Evolutionary conservation across 495 filamentous ascomycete species (phyloP).

Genomic region (Penicillium macrosclerotiorum): DNA sequence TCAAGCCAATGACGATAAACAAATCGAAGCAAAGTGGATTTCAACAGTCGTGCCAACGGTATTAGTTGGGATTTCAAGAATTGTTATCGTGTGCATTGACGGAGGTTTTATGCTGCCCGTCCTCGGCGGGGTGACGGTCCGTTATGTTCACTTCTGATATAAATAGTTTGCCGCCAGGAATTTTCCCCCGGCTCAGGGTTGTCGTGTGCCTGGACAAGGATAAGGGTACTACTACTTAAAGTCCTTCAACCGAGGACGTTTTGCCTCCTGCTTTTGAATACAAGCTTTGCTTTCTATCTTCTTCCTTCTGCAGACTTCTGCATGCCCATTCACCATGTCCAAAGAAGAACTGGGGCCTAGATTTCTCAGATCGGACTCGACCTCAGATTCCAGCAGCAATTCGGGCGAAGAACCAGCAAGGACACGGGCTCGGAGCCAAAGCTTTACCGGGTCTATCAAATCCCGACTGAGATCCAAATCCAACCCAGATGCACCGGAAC

Average conservation of each 20-base stretch:
- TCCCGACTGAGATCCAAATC: conserved; percentile 16
- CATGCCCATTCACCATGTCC: conserved; percentile 4
- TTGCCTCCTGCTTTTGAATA: background rate
- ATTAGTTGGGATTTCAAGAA: conserved; percentile 5
- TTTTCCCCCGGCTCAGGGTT: background rate
- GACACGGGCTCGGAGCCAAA: conserved; percentile 1
- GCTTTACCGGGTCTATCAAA: conserved; percentile 6
- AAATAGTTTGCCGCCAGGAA: background rate
- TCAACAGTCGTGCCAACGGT: background rate
- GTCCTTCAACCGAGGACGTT: background rate
- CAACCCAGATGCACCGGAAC: conserved; percentile 2
- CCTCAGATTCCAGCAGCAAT: conserved; percentile 10
- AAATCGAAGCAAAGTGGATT: background rate
- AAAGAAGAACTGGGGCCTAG: conserved; percentile 1
- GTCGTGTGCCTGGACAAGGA: background rate
- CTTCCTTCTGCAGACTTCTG: background rate
- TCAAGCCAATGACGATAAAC: background rate
- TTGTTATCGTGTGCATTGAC: conserved; percentile 13
- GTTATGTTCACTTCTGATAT: conserved; percentile 5
- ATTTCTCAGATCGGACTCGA: conserved; percentile 10
- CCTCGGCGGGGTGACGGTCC: conserved; percentile 1
- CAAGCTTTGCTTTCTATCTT: background rate
- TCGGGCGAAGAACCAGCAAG: conserved; percentile 5
- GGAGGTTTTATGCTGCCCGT: conserved; percentile 6
- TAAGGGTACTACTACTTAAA: no score